Conservation (phyloP, 2,329 filamentous ascomycete genomes). For the Acrocalymma vagum region DNA sequence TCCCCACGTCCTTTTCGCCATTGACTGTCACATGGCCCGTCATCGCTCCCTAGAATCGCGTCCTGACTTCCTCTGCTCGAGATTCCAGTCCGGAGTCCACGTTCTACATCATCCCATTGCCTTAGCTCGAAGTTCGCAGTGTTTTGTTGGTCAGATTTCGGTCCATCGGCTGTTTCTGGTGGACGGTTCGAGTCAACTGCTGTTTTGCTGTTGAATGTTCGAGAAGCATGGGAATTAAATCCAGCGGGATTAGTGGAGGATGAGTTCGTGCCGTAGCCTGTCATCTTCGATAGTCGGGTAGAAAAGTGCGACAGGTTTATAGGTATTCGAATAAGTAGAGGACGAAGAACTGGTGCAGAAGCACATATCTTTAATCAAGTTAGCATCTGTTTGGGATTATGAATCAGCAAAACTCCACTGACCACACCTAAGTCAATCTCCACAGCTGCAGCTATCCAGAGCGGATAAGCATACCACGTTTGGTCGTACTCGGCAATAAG, state of each 20-base stretch:
- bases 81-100: conserved; percentile 3
- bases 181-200: conserved; percentile 19
- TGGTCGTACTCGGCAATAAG: conserved; percentile 52
- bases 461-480: conserved; percentile 55
- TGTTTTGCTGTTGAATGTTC: conserved; percentile 6
- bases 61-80: conserved; percentile 14
- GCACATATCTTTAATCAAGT: conserved; percentile 32
- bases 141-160: conserved; percentile 19
- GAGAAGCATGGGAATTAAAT: conserved; percentile 6
- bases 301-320: conserved; percentile 28
- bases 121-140: conserved; percentile 32
- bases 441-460: conserved; percentile 57
- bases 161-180: conserved; percentile 17
- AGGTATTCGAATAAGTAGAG: conserved; percentile 35
- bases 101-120: conserved; percentile 26
- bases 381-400: not conserved
- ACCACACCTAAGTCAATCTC: conserved; percentile 58
- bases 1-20: no score
- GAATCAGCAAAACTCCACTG: conserved; percentile 22
- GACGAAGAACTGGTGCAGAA: conserved; percentile 40
- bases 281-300: conserved; percentile 10
- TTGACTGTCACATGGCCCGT: no score
- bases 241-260: conserved; percentile 1
- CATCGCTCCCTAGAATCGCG: conserved; percentile 17
- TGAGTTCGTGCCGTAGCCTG: conserved; percentile 7